These are phyloP conservation scores for Aspergillus hortae DNA, from an alignment of 2,329 filamentous ascomycete genomes.

Conservation along the genomic window DNA sequence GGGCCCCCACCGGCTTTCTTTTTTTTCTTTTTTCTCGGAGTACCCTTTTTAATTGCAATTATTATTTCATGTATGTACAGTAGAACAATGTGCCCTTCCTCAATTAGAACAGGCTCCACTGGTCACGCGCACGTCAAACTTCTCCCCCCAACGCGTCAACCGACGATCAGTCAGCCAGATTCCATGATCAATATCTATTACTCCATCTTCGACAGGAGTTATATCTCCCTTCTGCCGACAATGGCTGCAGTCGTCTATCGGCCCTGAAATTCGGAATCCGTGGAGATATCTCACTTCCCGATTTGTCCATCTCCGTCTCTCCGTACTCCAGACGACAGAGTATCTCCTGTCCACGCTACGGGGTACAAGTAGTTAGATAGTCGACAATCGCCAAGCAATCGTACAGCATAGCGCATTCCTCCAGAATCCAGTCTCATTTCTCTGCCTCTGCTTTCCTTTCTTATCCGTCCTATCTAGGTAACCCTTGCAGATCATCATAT, in stretches of 20 bases:
- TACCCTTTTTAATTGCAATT: too few species aligned
- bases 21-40: too few species aligned
- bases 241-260: background rate
- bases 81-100: background rate
- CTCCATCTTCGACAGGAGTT: background rate
- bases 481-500: constrained; percentile 9
- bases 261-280: too few species aligned
- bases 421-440: background rate
- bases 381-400: background rate
- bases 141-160: constrained; percentile 11
- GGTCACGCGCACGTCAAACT: constrained; percentile 17
- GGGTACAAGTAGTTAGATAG: too few species aligned
- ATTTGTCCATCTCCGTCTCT: too few species aligned
- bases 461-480: background rate
- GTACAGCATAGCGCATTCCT: background rate
- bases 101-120: constrained; percentile 9
- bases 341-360: too few species aligned
- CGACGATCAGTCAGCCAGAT: constrained; percentile 6
- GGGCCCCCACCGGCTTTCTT: background rate
- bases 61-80: too few species aligned
- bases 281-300: too few species aligned
- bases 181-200: background rate
- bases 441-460: background rate
- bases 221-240: background rate
- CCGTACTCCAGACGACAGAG: too few species aligned